Percentiles rank a stretch among this genome's conserved stretches.
Conservation (phyloP, 2,329 filamentous ascomycete genomes). For the Botrytis paeoniae region DNA sequence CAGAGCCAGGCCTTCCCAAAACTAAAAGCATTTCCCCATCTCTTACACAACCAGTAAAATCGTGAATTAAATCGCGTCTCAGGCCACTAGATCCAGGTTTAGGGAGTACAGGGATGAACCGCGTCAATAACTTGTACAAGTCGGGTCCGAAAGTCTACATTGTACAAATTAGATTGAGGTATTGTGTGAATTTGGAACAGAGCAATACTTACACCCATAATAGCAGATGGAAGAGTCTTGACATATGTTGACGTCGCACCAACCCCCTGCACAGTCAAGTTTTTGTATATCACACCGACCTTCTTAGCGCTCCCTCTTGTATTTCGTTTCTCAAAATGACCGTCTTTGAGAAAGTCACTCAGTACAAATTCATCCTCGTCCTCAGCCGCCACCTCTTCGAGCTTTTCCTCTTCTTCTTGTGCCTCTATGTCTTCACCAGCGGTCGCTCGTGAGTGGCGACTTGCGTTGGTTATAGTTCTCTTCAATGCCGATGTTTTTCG, state of each 20-base stretch:
- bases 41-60: conserved; percentile 65
- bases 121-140: conserved; percentile 59
- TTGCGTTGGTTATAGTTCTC: conserved; percentile 21
- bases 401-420: conserved; percentile 31
- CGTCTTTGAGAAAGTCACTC: conserved; percentile 37
- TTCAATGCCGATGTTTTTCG: conserved; percentile 21
- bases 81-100: conserved; percentile 27
- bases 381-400: conserved; percentile 40
- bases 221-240: conserved; percentile 68
- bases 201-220: conserved; percentile 51
- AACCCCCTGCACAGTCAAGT: conserved; percentile 70
- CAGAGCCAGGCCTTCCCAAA: conserved; percentile 69
- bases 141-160: conserved; percentile 71
- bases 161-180: background rate
- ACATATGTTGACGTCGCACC: conserved; percentile 66
- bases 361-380: conserved; percentile 37
- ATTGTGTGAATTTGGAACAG: background rate
- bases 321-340: conserved; percentile 71
- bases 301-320: conserved; percentile 69
- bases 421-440: conserved; percentile 34
- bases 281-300: conserved; percentile 73
- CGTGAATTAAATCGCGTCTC: conserved; percentile 52
- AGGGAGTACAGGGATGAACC: conserved; percentile 33
- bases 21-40: conserved; percentile 72
- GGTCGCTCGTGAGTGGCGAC: conserved; percentile 26